Evolutionary conservation across 2,329 filamentous ascomycete genomes (phyloP).

Genomic region (Botrytis medusae): DNA sequence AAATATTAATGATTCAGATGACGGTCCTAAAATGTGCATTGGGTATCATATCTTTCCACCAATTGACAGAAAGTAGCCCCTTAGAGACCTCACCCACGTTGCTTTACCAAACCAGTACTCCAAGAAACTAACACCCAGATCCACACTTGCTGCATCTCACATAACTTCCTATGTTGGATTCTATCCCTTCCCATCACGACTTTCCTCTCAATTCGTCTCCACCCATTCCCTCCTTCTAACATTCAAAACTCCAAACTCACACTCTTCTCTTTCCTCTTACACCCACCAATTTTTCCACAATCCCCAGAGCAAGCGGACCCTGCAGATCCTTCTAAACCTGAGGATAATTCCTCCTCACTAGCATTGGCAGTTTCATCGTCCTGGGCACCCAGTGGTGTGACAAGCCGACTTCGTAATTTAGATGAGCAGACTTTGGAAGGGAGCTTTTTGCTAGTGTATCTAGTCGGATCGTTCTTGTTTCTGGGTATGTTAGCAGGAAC

Average conservation of each 20-base stretch:
- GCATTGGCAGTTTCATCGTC: background rate
- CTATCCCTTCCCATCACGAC: too few relatives aligned
- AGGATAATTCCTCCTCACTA: too few relatives aligned
- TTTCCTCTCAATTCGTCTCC: background rate
- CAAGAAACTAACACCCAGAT: background rate
- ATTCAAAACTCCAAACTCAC: conserved; percentile 4
- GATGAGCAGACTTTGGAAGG: conserved; percentile 6
- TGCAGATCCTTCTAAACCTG: too few relatives aligned
- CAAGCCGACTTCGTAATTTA: background rate
- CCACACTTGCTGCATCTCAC: too few relatives aligned
- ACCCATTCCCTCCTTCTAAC: too few relatives aligned
- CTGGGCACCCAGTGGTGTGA: background rate
- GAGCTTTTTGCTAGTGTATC: background rate
- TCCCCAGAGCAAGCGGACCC: background rate
- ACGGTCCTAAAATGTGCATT: fast-evolving
- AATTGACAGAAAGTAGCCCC: background rate
- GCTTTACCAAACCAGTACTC: background rate
- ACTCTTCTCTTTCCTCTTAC: background rate
- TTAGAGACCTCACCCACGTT: too few relatives aligned
- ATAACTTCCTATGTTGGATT: background rate
- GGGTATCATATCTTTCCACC: background rate
- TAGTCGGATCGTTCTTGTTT: background rate
- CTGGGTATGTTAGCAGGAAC: background rate
- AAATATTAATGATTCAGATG: background rate
- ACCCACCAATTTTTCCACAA: background rate